These are phyloP conservation scores for Trichoderma oligosporum DNA, from an alignment of 2,329 filamentous ascomycete genomes.

Conservation along the genomic window DNA sequence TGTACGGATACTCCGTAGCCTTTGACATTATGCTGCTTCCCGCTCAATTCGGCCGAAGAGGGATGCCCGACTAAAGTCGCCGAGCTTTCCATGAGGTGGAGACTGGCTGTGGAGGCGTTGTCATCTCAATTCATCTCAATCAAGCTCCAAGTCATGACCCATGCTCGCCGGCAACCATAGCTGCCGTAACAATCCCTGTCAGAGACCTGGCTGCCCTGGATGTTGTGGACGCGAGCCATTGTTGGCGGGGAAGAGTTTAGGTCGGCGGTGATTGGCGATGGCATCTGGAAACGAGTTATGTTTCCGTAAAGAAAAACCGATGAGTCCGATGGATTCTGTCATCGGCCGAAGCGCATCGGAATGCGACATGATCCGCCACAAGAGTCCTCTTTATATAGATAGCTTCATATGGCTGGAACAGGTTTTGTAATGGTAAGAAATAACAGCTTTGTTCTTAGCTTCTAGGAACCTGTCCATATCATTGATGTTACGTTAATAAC, in stretches of 20 bases:
- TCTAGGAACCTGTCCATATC: too few relatives aligned
- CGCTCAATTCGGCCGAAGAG: background rate
- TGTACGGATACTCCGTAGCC: too few relatives aligned
- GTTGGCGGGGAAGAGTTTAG: background rate
- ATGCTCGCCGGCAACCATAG: background rate
- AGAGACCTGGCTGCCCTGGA: background rate
- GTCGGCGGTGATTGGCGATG: background rate
- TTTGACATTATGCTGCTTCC: too few relatives aligned
- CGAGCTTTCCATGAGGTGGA: background rate
- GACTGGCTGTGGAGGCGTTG: background rate
- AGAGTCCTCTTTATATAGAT: too few relatives aligned
- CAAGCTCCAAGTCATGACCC: conserved; percentile 5
- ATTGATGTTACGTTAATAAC: too few relatives aligned
- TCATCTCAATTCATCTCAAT: conserved; percentile 11
- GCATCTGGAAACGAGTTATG: background rate
- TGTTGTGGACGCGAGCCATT: background rate
- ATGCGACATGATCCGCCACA: too few relatives aligned
- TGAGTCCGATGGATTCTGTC: too few relatives aligned
- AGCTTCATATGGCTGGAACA: too few relatives aligned
- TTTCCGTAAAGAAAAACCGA: background rate
- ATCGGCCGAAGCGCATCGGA: too few relatives aligned
- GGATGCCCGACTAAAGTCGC: conserved; percentile 2
- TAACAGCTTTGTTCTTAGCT: too few relatives aligned
- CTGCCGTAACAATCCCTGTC: background rate
- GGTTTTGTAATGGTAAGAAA: too few relatives aligned